Percentiles rank a stretch among this genome's conserved stretches.
Evolutionary conservation across 768 basidiomycete genomes (phyloP).

Genomic region (Termitomyces eurrhizus): DNA sequence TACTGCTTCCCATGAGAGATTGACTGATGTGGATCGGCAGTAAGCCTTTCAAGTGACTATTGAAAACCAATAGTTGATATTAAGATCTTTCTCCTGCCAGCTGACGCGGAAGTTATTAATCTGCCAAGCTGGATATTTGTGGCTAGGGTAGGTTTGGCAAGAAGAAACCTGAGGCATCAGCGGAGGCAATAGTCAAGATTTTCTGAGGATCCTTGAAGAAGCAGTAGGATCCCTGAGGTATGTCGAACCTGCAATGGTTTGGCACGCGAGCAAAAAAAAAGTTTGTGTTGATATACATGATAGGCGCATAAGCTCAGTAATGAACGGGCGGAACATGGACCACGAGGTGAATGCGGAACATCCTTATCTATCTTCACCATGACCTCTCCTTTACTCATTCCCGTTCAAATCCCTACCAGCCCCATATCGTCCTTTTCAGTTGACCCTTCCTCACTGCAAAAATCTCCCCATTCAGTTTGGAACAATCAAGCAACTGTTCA

Average conservation of each 20-base stretch:
- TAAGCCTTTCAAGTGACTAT: background rate
- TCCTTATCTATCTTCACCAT: slow-evolving; percentile 6
- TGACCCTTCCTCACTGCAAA: slow-evolving; percentile 14
- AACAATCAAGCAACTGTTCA: slow-evolving; percentile 38
- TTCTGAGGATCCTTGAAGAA: background rate
- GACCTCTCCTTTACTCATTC: slow-evolving; percentile 13
- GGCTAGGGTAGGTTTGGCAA: background rate
- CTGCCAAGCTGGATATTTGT: background rate
- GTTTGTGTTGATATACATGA: background rate
- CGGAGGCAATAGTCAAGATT: background rate
- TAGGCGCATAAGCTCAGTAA: background rate
- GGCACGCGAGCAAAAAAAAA: slow-evolving; percentile 14
- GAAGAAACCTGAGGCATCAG: background rate
- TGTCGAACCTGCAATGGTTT: background rate
- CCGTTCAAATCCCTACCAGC: slow-evolving; percentile 3
- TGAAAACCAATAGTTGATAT: background rate
- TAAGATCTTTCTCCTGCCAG: background rate
- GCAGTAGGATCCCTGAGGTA: background rate
- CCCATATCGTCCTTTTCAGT: slow-evolving; percentile 18
- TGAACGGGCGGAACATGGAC: background rate
- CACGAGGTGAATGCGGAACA: background rate
- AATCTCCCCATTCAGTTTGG: slow-evolving; percentile 32
- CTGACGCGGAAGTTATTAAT: background rate
- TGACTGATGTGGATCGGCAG: background rate
- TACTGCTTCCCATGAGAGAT: background rate